A percentile compares a stretch with the other conserved stretches of the same genome.
These are phyloP conservation scores for Verticillium alfalfae DNA, from an alignment of 2,329 filamentous ascomycete genomes.

Conservation along the genomic window DNA sequence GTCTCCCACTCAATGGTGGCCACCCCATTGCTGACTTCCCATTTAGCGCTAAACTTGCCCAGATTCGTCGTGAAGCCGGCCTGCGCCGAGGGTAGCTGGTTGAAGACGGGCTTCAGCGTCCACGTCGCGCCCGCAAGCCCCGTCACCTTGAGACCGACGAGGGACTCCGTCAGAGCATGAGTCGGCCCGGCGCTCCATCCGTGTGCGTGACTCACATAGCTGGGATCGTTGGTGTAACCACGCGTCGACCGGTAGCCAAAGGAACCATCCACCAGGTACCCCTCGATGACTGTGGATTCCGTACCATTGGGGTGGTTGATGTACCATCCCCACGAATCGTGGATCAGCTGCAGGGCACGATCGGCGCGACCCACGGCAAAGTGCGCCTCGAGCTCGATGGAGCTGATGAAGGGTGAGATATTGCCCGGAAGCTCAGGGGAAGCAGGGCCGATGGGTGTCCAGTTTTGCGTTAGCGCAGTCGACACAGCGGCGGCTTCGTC, in stretches of 20 bases:
- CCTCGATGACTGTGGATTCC: conserved; percentile 52
- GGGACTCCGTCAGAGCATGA: conserved; percentile 34
- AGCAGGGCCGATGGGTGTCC: conserved; percentile 49
- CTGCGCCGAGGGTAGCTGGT: conserved; percentile 6
- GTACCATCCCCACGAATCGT: conserved; percentile 56
- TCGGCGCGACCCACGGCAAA: conserved; percentile 37
- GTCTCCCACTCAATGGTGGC: conserved; percentile 9
- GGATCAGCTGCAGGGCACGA: conserved; percentile 50
- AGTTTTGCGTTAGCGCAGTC: conserved; percentile 39
- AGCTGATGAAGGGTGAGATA: conserved; percentile 52
- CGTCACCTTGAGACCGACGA: conserved; percentile 30
- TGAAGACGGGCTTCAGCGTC: conserved; percentile 7
- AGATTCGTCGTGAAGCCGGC: conserved; percentile 9
- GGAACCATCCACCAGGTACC: conserved; percentile 48
- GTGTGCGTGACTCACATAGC: conserved; percentile 42
- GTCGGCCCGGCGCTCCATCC: conserved; percentile 45
- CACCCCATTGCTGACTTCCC: conserved; percentile 1
- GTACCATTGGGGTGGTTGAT: conserved; percentile 52
- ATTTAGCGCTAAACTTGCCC: conserved; percentile 7
- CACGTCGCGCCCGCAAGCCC: conserved; percentile 6
- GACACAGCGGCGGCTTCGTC: conserved; percentile 32
- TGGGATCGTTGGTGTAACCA: conserved; percentile 44
- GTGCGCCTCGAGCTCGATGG: conserved; percentile 55
- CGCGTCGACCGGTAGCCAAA: conserved; percentile 50
- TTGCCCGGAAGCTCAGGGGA: conserved; percentile 52